phyloP scores from a whole-genome alignment of 176 grass and related monocot genomes.

The Musa troglodytarum region DNA sequence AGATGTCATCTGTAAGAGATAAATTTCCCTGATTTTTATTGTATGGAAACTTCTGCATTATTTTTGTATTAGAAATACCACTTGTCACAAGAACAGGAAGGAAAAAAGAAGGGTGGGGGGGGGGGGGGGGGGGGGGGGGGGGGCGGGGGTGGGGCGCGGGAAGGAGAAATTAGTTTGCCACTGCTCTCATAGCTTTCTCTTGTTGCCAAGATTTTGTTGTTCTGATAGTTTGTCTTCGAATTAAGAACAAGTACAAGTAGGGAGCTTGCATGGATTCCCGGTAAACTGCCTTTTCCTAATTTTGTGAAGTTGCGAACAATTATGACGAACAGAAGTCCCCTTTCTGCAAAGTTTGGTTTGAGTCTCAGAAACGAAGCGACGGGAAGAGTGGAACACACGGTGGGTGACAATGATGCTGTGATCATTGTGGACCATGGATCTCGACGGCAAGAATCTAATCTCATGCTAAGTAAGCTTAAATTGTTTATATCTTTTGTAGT shows the following conservation, averaged over 20 bases:
- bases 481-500: background rate
- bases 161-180: too few species aligned
- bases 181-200: background rate
- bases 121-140: too few species aligned
- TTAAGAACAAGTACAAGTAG: background rate
- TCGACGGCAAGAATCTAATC: constrained; percentile 76
- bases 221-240: constrained; percentile 1
- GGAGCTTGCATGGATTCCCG: background rate
- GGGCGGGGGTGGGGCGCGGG: too few species aligned
- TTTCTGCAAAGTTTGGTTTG: constrained; percentile 23
- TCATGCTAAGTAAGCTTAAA: constrained; percentile 61
- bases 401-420: constrained; percentile 57
- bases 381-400: constrained; percentile 15
- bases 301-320: constrained; percentile 28
- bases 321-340: constrained; percentile 12
- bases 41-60: too few species aligned
- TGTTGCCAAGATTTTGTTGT: background rate
- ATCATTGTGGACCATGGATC: constrained; percentile 93
- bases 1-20: too few species aligned
- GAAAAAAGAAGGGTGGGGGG: too few species aligned
- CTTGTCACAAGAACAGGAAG: too few species aligned
- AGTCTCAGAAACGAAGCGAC: background rate
- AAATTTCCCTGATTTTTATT: too few species aligned
- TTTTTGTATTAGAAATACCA: too few species aligned
- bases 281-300: background rate